Percentiles rank a stretch among this genome's conserved stretches.
Evolutionary conservation across 2,329 filamentous ascomycete species (phyloP).

Genomic region (Neofusicoccum laricinum): DNA sequence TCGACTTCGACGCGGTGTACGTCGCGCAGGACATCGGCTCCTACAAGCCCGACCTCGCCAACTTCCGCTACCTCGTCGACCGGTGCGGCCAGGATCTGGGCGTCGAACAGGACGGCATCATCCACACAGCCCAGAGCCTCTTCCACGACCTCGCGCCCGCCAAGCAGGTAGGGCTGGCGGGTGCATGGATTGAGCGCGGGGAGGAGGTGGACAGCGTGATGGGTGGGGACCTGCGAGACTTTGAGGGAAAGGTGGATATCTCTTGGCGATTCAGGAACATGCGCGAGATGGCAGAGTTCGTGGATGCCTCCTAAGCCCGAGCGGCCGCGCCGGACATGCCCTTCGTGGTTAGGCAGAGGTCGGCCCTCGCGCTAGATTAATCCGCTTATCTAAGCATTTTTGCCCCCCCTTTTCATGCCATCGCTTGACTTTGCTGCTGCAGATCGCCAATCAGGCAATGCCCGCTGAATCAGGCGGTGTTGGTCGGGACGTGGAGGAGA

Average conservation of each 20-base stretch:
- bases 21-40: conserved; percentile 69
- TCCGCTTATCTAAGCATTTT: neutral
- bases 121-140: conserved; percentile 68
- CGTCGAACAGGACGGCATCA: conserved; percentile 54
- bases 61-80: conserved; percentile 59
- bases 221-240: neutral
- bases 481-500: neutral
- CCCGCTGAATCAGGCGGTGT: too few species aligned
- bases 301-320: neutral
- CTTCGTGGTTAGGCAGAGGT: neutral
- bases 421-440: neutral
- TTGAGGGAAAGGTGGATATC: neutral
- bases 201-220: neutral
- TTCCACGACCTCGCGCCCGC: conserved; percentile 66
- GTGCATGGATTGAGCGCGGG: neutral
- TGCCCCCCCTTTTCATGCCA: neutral
- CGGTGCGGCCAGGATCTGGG: conserved; percentile 46
- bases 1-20: conserved; percentile 62
- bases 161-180: conserved; percentile 29
- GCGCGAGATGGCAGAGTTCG: neutral
- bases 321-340: neutral
- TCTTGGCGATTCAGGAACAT: neutral
- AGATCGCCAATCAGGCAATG: too few species aligned
- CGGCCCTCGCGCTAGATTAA: neutral
- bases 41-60: conserved; percentile 65